Evolutionary conservation across 2,329 filamentous ascomycete species (phyloP).

Genomic region (Cladorrhinum sp.): DNA sequence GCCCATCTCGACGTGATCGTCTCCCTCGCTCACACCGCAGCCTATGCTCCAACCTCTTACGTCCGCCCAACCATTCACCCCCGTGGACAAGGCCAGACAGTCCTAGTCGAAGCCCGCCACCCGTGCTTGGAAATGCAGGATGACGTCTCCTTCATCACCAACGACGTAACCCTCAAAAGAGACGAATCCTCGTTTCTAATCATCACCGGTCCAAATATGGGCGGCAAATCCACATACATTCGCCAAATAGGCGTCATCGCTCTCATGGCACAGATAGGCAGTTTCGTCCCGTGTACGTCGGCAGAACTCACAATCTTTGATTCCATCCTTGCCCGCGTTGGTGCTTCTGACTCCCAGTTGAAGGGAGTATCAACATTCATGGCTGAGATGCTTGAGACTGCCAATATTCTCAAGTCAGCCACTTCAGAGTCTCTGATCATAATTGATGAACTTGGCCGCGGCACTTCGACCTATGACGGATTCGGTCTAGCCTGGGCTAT

Average conservation of each 20-base stretch:
- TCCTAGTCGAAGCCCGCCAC: slow-evolving; percentile 90
- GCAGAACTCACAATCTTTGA: slow-evolving; percentile 96
- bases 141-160: slow-evolving; percentile 97
- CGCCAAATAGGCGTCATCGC: slow-evolving; percentile 96
- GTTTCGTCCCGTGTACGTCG: slow-evolving; percentile 87
- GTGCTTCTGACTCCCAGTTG: slow-evolving; percentile 92
- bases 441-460: slow-evolving; percentile 94
- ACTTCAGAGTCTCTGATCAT: slow-evolving; percentile 96
- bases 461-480: slow-evolving; percentile 96
- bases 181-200: slow-evolving; percentile 86
- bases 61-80: slow-evolving; percentile 86
- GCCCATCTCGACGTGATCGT: slow-evolving; percentile 95
- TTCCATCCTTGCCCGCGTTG: slow-evolving; percentile 91
- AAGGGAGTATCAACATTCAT: slow-evolving; percentile 99
- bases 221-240: slow-evolving; percentile 97
- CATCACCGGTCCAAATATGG: slow-evolving; percentile 98
- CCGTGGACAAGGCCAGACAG: slow-evolving; percentile 81
- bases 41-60: slow-evolving; percentile 89
- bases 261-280: slow-evolving; percentile 94
- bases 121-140: slow-evolving; percentile 99
- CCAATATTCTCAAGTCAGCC: slow-evolving; percentile 96
- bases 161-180: slow-evolving; percentile 80
- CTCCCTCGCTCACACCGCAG: slow-evolving; percentile 86
- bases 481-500: slow-evolving; percentile 99
- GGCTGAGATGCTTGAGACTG: slow-evolving; percentile 99